Conservation (phyloP, 805 yeast species). For the Candida gorgasii region DNA sequence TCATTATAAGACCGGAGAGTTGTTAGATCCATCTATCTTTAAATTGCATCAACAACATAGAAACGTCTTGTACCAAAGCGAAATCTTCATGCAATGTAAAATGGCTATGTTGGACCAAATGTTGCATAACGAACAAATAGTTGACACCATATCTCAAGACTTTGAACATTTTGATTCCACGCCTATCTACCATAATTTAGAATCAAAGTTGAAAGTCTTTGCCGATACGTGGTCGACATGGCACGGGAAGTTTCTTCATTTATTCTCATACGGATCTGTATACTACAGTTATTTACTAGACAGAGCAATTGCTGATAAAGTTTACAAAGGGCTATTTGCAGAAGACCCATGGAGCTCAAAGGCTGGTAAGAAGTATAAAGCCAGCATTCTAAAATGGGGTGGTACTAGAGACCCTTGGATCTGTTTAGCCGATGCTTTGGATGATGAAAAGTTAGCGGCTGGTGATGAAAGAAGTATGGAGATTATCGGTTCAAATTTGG, state of each 20-base stretch:
- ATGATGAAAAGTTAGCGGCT: conserved; percentile 53
- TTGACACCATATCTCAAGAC: conserved; percentile 17
- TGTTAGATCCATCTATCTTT: conserved; percentile 53
- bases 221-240: conserved; percentile 74
- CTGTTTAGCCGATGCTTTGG: conserved; percentile 78
- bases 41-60: conserved; percentile 52
- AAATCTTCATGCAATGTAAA: conserved; percentile 81
- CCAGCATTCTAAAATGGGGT: conserved; percentile 84
- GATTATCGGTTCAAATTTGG: conserved; percentile 27
- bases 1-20: conserved; percentile 67
- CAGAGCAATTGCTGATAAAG: conserved; percentile 84
- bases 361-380: conserved; percentile 75
- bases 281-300: conserved; percentile 91
- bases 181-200: conserved; percentile 64
- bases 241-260: conserved; percentile 94
- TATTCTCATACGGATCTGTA: conserved; percentile 90
- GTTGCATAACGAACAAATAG: conserved; percentile 52
- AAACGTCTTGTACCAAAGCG: conserved; percentile 61
- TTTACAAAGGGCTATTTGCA: conserved; percentile 75
- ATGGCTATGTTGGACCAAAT: conserved; percentile 88
- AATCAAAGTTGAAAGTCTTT: conserved; percentile 57
- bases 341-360: conserved; percentile 66
- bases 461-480: conserved; percentile 79
- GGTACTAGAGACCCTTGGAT: conserved; percentile 90
- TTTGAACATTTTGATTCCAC: conserved; percentile 52